Percentiles rank a stretch among this genome's conserved stretches.
phyloP scores from a whole-genome alignment of 2,329 filamentous ascomycete species.

The Phyllosticta capitalensis region DNA sequence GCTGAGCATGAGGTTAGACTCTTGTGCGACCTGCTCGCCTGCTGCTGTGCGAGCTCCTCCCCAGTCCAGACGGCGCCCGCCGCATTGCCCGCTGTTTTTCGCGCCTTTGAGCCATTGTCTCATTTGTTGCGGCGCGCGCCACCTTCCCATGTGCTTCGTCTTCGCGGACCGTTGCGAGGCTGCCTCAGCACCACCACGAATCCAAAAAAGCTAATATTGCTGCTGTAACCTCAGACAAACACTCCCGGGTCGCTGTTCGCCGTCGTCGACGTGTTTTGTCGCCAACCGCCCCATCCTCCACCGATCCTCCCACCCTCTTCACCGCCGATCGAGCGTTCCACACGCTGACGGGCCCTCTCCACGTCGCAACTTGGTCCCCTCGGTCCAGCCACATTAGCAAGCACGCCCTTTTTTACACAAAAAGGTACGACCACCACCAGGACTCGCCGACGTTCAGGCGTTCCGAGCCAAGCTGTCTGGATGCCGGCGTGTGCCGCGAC shows the following conservation, averaged over 20 bases:
- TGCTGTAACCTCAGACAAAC: neutral
- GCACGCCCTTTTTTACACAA: neutral
- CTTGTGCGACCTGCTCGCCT: slow-evolving; percentile 4
- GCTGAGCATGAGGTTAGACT: slow-evolving; percentile 8
- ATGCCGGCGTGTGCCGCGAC: slow-evolving; percentile 11
- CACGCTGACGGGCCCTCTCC: neutral
- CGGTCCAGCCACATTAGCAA: neutral
- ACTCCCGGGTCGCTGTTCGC: neutral
- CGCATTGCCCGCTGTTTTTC: slow-evolving; percentile 2
- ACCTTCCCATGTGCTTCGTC: slow-evolving; percentile 15
- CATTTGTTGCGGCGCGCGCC: slow-evolving; percentile 23
- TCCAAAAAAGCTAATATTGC: neutral
- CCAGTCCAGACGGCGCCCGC: slow-evolving; percentile 15
- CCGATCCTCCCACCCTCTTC: neutral
- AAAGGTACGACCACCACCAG: slow-evolving; percentile 7
- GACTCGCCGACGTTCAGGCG: slow-evolving; percentile 5
- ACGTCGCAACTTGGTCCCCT: neutral
- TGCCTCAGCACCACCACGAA: neutral
- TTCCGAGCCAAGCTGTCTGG: slow-evolving; percentile 1
- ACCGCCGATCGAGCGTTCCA: neutral
- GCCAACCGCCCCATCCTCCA: neutral
- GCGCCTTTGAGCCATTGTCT: slow-evolving; percentile 12
- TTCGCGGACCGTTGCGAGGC: neutral
- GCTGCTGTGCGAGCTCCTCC: slow-evolving; percentile 13
- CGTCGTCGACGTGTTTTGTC: neutral